Base-by-base conservation (phyloP, 768 basidiomycete genomes). In the Rubroboletus satanas region DNA sequence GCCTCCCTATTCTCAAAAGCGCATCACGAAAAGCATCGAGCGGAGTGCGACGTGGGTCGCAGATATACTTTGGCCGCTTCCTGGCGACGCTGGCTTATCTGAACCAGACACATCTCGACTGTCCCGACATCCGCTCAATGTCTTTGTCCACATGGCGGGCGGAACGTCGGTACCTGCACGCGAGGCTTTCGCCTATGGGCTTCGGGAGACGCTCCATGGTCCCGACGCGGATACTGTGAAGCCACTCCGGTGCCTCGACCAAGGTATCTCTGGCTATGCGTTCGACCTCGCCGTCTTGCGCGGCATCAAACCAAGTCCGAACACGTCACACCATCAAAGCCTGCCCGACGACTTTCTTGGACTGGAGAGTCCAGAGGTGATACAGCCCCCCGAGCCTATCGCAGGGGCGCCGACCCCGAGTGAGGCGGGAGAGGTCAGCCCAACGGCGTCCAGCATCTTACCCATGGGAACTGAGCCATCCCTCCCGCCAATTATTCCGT, bases 101-200 rank as follows among this genome's bases (percentile, higher is more conserved):
- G 55, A 58, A 14, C 21, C 28, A 21, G 21, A 36, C 3, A 17
- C 8, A 1, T 28, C 55, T 7, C 39, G 42, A 29, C 28, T 44
- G 26, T 53, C 65, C 4, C 45, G 36, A 10, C 66, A 64, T 42
- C 67, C 62, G 11, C 68, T 74, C n/a, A 78, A 79, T 46, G 70
- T 93, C 3, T 75, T 93, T 43, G 81, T 90, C 0, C 83, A 85
- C 41, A 81, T 95, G 75, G 80, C 80, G 0, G 93, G 92, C 1
- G 80, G 81, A 0, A 73, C 78, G 0, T 81, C 73, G 32, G 49
- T 69, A 0, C 65, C 76, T 0, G 89, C 91, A 0, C 80, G 93
- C 21, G 70, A 72, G 49, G 83, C 82, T 0, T 93, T 92, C 64
- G 72, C 89, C 0, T 66, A 79, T 0, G 74, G 72, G 17, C 75